Evolutionary conservation across 345 rosid genomes (phyloP).

Genomic region (Eutrema japonicum): DNA sequence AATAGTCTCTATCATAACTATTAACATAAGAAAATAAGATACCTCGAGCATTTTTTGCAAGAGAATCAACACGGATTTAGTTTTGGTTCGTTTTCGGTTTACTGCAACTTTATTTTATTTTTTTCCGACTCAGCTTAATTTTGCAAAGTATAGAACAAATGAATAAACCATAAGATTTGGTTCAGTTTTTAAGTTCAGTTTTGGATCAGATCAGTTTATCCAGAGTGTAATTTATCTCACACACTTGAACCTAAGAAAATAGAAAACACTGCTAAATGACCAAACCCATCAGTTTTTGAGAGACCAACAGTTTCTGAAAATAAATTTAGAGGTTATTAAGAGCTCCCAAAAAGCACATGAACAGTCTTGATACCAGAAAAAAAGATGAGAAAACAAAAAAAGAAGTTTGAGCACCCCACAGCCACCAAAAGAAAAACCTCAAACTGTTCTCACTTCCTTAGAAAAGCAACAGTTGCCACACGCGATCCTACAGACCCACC

Average conservation of each 20-base stretch:
- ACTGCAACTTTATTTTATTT: too few species aligned
- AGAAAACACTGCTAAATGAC: slow-evolving; percentile 6
- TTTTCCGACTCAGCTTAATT: too few species aligned
- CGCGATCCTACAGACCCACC: slow-evolving; percentile 90
- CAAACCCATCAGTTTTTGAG: slow-evolving; percentile 14
- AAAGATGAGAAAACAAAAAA: not conserved
- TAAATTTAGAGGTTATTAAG: slow-evolving; percentile 16
- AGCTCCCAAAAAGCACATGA: slow-evolving; percentile 23
- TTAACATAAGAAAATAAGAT: too few species aligned
- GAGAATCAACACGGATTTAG: too few species aligned
- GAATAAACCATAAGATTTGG: not conserved
- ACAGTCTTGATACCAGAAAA: slow-evolving; percentile 9
- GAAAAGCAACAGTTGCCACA: slow-evolving; percentile 91
- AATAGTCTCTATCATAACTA: too few species aligned
- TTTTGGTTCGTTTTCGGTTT: too few species aligned
- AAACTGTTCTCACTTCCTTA: slow-evolving; percentile 52
- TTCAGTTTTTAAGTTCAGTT: not conserved
- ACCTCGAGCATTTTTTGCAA: too few species aligned
- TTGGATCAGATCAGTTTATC: not conserved
- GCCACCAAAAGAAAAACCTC: not conserved
- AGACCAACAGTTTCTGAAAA: slow-evolving; percentile 4
- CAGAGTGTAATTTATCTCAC: not conserved
- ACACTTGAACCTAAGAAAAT: not conserved
- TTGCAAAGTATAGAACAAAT: not conserved
- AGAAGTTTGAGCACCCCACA: not conserved